Conservation (phyloP, 225 moss, liverwort and hornwort species). For the Rhytidiadelphus loreus region DNA sequence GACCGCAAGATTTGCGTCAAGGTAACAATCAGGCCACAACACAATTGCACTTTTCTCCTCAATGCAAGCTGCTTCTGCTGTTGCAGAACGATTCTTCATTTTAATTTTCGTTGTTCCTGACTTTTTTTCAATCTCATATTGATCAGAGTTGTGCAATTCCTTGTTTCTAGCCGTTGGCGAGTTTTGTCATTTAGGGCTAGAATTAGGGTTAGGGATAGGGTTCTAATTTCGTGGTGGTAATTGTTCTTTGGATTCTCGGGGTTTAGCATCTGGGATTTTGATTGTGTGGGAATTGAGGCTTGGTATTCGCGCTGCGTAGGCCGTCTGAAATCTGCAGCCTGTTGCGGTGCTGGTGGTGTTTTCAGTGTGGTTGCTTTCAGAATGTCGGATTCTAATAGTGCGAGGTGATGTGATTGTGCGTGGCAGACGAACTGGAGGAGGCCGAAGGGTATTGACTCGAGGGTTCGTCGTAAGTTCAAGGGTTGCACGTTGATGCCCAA, state of each 20-base stretch:
- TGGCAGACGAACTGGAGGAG: conserved; percentile 78
- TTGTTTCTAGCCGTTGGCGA: not conserved
- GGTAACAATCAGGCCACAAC: too few relatives aligned
- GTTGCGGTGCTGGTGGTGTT: not conserved
- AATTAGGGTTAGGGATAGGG: not conserved
- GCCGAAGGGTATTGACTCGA: conserved; percentile 89
- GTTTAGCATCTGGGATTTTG: not conserved
- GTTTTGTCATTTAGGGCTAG: not conserved
- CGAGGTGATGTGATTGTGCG: not conserved
- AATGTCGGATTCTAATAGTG: not conserved
- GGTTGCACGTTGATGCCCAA: conserved; percentile 82
- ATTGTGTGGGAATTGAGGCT: too few relatives aligned
- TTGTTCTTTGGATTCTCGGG: not conserved
- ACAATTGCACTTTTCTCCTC: not conserved
- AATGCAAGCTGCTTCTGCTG: not conserved
- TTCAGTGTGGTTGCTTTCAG: not conserved
- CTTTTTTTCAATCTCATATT: not conserved
- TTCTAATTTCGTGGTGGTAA: not conserved
- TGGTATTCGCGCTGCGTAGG: not conserved
- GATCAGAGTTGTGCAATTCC: not conserved
- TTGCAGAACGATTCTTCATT: too few relatives aligned
- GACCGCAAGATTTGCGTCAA: conserved; percentile 84
- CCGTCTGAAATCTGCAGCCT: not conserved
- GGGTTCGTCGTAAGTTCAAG: conserved; percentile 86
- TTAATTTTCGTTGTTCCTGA: too few relatives aligned